Conservation (phyloP, 495 filamentous ascomycete genomes). For the Daldinia childiae region DNA sequence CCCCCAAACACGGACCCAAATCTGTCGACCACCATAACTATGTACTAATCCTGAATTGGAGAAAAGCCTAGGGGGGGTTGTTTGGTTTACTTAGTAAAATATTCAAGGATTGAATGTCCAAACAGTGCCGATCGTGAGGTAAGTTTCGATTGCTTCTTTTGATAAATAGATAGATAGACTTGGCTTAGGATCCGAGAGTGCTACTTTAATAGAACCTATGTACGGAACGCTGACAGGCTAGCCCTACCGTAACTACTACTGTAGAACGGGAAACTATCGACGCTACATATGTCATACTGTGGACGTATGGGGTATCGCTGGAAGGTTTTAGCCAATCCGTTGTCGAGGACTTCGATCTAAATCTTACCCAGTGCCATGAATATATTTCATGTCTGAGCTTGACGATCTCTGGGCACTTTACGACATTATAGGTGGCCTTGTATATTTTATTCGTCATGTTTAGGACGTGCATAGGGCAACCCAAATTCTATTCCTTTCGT, state of each 20-base stretch:
- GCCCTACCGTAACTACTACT: conserved; percentile 19
- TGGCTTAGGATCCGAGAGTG: background rate
- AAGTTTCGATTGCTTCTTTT: background rate
- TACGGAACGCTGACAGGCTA: conserved; percentile 25
- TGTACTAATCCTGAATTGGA: background rate
- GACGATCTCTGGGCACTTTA: conserved; percentile 18
- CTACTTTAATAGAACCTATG: background rate
- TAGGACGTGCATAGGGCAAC: conserved; percentile 29
- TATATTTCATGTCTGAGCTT: conserved; percentile 5
- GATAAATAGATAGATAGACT: background rate
- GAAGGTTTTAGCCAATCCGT: conserved; percentile 12
- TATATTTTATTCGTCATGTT: conserved; percentile 3
- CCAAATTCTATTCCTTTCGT: conserved; percentile 1
- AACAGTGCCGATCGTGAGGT: conserved; percentile 15
- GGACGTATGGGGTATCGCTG: conserved; percentile 7
- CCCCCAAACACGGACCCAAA: background rate
- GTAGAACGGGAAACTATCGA: conserved; percentile 22
- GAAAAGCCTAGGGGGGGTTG: background rate
- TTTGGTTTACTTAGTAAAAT: conserved; percentile 1
- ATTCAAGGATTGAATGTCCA: background rate
- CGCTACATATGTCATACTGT: conserved; percentile 26
- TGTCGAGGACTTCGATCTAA: conserved; percentile 25
- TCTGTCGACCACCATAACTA: background rate
- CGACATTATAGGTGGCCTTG: conserved; percentile 37
- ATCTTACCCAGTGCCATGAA: conserved; percentile 15